Base-by-base conservation (phyloP, 164 flowering plant species). In the Malania oleifera region DNA sequence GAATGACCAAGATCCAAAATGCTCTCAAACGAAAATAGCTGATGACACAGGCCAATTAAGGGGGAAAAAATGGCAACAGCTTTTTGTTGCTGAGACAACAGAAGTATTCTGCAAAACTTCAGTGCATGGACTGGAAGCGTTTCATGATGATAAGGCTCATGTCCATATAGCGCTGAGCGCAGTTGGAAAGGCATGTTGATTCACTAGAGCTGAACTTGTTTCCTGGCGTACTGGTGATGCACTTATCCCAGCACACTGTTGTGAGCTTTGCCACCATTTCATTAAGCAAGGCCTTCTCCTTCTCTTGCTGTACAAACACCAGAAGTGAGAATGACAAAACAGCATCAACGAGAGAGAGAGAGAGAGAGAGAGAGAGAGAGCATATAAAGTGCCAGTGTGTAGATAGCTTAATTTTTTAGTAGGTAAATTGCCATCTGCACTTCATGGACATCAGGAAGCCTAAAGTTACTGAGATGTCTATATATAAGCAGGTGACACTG, bases 141-240 rank as follows among this genome's bases (percentile, higher is more conserved):
- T 85, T 82, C 83, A 85, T 67, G 61, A 88, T 78, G 40, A 86
- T 49, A 27, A 72, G 29, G 64, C 79, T 79, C 85, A 86, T 67
- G 44, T 91, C 96, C 80, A 85, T 67, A 66, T 80, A 91, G 6
- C 98, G 84, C 54, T 81, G 82, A 27, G 90, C 95, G 59, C 98
- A 91, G 75, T 89, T 77, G 19, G 84, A n/a, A 27, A 91, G 91
- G 63, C 98, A 91, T 34, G 71, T 48, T 22, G 88, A 9, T 75
- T 91, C 98, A 17, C 92, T 69, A 9, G 89, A 82, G 74, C 96
- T 91, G 80, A 91, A 86, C 80, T 86, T 87, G 81, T 79, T 91
- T 52, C 96, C 97, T 17, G 96, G 97, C 6, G 86, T 75, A 19
- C 93, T 60, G 20, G 86, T 83, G 57, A 91, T 74, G 77, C 97